Base-by-base conservation (phyloP, 495 filamentous ascomycete genomes). In the Delitschia confertaspora region DNA sequence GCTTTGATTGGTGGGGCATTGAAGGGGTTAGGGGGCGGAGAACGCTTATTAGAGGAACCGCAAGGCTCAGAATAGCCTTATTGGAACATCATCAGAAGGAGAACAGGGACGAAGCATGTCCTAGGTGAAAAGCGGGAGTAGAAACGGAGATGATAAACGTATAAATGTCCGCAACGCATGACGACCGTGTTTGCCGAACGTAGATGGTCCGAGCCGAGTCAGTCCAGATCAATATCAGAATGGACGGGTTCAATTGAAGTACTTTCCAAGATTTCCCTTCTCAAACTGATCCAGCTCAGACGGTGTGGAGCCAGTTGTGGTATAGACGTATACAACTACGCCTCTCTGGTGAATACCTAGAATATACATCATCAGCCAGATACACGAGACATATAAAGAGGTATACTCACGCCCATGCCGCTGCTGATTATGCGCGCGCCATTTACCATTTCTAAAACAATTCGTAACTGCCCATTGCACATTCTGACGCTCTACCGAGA, bases 321-420 rank as follows among this genome's bases (percentile, higher is more conserved):
- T 45, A 19, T 48, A 55, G 6, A 55, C 45, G 6, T 13, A n/a
- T 5, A 55, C 51, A 17, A 55, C 35, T 6, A 55, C 30, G 18
- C 51, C 51, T 33, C 51, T n/a, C 38, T 42, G 29, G 20, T 42
- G 19, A 2, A 16, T 26, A 9, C 50, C 50, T 54, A 11, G 6
- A 8, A 34, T 8, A 34, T 14, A 8, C 17, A 14, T 34, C 6
- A 34, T 8, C 16, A 17, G 32, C 8, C 7, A 34, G 32, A 6
- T 8, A 23, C 13, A 3, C n/a, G 8, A 11, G 10, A 29, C 23
- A 30, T 1, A 16, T 1, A 13, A 16, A 6, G 31, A 17, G 38
- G 4, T 3, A 4, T 11, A 47, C 53, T 35, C 45, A 56, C 52
- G 35, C n/a, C n/a, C n/a, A 18, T 24, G 19, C 5, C 37, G 14